These are phyloP conservation scores for Aspergillus coremiiformis DNA, from an alignment of 495 filamentous ascomycete genomes.

Conservation along the genomic window DNA sequence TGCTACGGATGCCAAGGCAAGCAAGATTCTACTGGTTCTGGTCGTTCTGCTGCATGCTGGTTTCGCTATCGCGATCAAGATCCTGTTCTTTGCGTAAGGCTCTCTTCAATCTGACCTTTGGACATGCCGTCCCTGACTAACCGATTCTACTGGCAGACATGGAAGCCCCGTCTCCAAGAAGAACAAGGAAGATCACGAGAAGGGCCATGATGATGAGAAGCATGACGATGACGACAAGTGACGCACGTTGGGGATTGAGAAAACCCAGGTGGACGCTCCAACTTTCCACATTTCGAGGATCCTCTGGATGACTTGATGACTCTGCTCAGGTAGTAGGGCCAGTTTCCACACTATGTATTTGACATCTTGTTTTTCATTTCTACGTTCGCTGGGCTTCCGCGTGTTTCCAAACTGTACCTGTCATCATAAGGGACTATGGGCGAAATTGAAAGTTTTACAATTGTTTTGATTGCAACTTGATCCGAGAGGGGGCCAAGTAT, in stretches of 20 bases:
- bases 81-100: constrained; percentile 83
- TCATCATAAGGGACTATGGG: constrained; percentile 1
- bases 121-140: constrained; percentile 5
- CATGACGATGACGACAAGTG: constrained; percentile 24
- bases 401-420: constrained; percentile 1
- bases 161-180: constrained; percentile 58
- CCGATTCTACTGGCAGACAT: constrained; percentile 35
- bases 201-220: constrained; percentile 14
- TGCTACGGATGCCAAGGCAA: constrained; percentile 85
- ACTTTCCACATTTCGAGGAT: no score
- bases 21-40: constrained; percentile 75
- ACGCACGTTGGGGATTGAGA: constrained; percentile 23
- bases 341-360: constrained; percentile 3
- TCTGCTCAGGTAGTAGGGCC: constrained; percentile 22
- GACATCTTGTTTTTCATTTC: not conserved
- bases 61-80: constrained; percentile 85
- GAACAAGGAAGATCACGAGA: constrained; percentile 29
- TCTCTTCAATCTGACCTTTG: not conserved
- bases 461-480: constrained; percentile 38
- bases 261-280: no score
- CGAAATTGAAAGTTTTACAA: constrained; percentile 34
- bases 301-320: constrained; percentile 3
- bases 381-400: constrained; percentile 1
- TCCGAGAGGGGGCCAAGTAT: constrained; percentile 36
- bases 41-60: constrained; percentile 82